Evolutionary conservation across 805 yeast species (phyloP).

Genomic region (Teunomyces kruisii): DNA sequence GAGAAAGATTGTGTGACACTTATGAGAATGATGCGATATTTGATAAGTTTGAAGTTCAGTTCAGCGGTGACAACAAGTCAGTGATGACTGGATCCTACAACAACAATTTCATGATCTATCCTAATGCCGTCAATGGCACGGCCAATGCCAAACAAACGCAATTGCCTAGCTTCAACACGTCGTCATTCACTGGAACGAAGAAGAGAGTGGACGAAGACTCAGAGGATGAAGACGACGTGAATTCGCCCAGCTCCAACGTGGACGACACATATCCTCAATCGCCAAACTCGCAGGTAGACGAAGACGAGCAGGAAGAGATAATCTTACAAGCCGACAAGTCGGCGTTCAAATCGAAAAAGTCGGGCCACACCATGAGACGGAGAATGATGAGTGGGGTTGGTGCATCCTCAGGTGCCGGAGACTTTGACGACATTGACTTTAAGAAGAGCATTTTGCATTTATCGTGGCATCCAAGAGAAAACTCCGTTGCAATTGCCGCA

Average conservation of each 20-base stretch:
- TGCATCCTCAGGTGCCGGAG: constrained; percentile 55
- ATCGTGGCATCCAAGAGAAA: constrained; percentile 98
- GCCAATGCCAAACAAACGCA: constrained; percentile 1
- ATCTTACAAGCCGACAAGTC: constrained; percentile 96
- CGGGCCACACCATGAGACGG: constrained; percentile 45
- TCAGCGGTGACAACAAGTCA: constrained; percentile 87
- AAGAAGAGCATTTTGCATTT: constrained; percentile 91
- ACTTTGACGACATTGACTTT: constrained; percentile 82
- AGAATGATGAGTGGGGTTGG: constrained; percentile 51
- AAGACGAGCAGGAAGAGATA: constrained; percentile 54
- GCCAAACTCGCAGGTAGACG: constrained; percentile 31
- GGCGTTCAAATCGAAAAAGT: constrained; percentile 83
- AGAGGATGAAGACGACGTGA: constrained; percentile 45
- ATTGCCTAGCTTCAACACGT: constrained; percentile 13
- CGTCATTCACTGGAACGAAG: constrained; percentile 12
- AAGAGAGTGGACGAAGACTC: constrained; percentile 10
- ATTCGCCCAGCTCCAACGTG: constrained; percentile 23
- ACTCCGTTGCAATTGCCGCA: constrained; percentile 96
- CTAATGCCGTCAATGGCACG: constrained; percentile 61
- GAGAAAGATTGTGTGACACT: constrained; percentile 92
- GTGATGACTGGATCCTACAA: constrained; percentile 97
- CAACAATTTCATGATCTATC: constrained; percentile 95
- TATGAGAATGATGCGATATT: constrained; percentile 98
- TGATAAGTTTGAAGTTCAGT: constrained; percentile 96
- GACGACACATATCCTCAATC: constrained; percentile 28